phyloP scores from a whole-genome alignment of 2,329 filamentous ascomycete genomes.

The Penicillium polonicum region DNA sequence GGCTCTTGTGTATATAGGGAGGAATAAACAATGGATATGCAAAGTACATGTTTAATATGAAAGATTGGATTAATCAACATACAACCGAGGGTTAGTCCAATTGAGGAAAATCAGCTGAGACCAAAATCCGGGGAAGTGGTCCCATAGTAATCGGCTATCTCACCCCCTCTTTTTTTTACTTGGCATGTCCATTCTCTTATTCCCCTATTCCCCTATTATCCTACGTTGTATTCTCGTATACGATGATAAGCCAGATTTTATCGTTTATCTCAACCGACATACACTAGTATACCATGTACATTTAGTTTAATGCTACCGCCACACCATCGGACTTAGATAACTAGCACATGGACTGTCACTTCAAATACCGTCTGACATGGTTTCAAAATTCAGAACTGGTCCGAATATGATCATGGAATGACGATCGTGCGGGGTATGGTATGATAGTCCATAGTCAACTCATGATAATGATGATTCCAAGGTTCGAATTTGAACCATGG shows the following conservation, averaged over 20 bases:
- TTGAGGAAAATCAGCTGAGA: constrained; percentile 10
- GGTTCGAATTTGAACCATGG: not conserved
- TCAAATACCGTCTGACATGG: not conserved
- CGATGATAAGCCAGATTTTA: constrained; percentile 13
- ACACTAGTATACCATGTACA: not conserved
- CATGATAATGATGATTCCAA: not conserved
- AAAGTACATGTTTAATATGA: not conserved
- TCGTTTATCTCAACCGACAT: constrained; percentile 1
- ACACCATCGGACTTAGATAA: not conserved
- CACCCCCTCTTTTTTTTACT: constrained; percentile 5
- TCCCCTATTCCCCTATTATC: too few species aligned
- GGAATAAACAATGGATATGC: not conserved
- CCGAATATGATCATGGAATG: constrained; percentile 15
- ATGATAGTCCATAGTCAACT: constrained; percentile 1
- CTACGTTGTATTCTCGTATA: too few species aligned
- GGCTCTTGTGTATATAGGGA: not conserved
- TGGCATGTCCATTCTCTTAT: not conserved
- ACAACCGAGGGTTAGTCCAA: not conserved
- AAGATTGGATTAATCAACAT: not conserved
- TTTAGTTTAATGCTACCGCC: too few species aligned
- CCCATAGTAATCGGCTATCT: constrained; percentile 3
- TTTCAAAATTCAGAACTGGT: constrained; percentile 4
- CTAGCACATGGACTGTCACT: not conserved
- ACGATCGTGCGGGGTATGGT: constrained; percentile 27
- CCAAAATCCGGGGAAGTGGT: constrained; percentile 24